Base-by-base conservation (phyloP, 495 filamentous ascomycete species). In the Parmelia sp. region DNA sequence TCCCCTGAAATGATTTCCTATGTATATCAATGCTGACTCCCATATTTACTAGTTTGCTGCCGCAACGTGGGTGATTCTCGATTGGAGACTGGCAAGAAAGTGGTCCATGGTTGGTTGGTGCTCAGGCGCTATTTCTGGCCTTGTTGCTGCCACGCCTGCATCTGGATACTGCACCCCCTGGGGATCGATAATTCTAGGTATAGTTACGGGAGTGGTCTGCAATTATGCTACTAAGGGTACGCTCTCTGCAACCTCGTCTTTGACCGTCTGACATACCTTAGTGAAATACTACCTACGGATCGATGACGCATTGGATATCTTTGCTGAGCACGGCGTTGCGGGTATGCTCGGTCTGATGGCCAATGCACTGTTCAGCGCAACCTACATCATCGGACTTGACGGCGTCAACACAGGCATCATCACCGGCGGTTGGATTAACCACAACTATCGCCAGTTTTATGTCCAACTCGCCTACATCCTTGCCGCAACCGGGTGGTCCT, bases 101-200 rank as follows among this genome's bases (percentile, higher is more conserved):
- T 97, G 94, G 94, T 96, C 93, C 3, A 96, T 97, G 83, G 94
- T 98, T 70, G 94, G 94, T 61, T 96, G 94, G 90, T 98, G 94
- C 77, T 98, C 94, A 31, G 94, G 94, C 56, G 86, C 88, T 68
- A 95, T 95, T 73, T 91, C 89, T 0, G 90, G 90, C 58, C 85
- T 95, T 35, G 94, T 98, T 35, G 90, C 90, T 60, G 91, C 91
- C 19, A 95, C 90, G n/a, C 90, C 90, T 11, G 90, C 91, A 11
- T 90, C 90, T 33, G 90, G 90, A 61, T 90, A 85, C 77, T 89
- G 97, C 72, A 84, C 90, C 37, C 92, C 94, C 15, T 97, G 94
- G 89, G 92, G 86, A 23, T 89, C 88, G 69, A 84, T 97, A 68
- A 76, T 92, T 65, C 83, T 96, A 44, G 94, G 95, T 58, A 79